Conservation (phyloP, 345 rosid species). For the Salix koriyanagi region DNA sequence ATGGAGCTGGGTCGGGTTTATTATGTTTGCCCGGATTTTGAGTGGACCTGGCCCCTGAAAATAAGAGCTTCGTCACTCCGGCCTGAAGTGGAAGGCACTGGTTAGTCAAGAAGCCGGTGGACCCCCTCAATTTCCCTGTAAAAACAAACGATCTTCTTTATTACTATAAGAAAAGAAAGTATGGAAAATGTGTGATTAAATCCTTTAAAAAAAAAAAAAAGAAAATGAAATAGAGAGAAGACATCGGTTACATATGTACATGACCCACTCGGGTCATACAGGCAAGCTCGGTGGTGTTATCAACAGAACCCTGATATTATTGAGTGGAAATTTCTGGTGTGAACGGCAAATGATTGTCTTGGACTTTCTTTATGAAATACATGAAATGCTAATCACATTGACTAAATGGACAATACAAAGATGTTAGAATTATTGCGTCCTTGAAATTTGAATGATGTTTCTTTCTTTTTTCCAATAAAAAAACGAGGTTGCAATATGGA, state of each 20-base stretch:
- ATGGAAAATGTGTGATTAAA: neutral
- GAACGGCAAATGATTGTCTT: neutral
- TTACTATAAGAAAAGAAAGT: too few species aligned
- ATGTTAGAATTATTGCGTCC: neutral
- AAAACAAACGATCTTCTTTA: too few species aligned
- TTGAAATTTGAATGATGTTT: neutral
- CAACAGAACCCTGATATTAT: constrained; percentile 4
- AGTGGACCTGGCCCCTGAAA: neutral
- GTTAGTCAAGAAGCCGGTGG: too few species aligned
- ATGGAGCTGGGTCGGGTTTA: too few species aligned
- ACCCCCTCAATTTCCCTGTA: too few species aligned
- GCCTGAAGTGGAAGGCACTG: too few species aligned
- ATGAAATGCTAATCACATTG: neutral
- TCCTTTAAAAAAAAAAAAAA: too few species aligned
- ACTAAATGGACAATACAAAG: neutral
- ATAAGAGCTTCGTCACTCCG: too few species aligned
- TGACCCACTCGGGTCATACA: neutral
- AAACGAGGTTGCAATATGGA: neutral
- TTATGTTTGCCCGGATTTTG: neutral
- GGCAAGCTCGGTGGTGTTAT: neutral
- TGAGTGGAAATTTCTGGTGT: neutral
- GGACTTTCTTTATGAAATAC: neutral
- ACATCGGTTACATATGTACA: neutral
- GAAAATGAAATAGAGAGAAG: neutral
- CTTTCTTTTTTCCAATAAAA: neutral